phyloP scores from a whole-genome alignment of 1,139 yeast species.

The Candida tunisiensis region DNA sequence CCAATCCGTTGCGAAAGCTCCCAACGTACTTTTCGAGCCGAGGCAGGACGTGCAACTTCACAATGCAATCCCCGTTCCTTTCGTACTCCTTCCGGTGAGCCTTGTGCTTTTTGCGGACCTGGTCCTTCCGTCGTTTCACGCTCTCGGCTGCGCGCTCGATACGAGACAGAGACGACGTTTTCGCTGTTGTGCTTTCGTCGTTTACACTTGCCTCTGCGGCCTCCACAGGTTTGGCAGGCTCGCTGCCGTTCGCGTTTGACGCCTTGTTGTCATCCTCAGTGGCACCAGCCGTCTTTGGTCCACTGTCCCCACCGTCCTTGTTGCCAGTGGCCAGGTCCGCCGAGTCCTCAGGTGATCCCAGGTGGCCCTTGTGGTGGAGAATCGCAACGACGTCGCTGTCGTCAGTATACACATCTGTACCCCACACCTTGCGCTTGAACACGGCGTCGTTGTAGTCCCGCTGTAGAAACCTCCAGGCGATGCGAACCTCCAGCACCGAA shows the following conservation, averaged over 20 bases:
- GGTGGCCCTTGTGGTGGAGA: slow-evolving; percentile 56
- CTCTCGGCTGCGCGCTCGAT: slow-evolving; percentile 1
- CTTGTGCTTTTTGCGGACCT: no score
- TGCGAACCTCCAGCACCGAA: slow-evolving; percentile 41
- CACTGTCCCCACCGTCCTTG: slow-evolving; percentile 8
- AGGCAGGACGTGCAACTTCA: slow-evolving; percentile 57
- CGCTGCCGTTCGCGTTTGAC: no score
- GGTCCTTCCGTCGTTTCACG: no score
- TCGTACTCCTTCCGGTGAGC: no score
- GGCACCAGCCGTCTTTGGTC: slow-evolving; percentile 2
- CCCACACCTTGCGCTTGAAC: slow-evolving; percentile 59
- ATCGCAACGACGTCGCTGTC: slow-evolving; percentile 75
- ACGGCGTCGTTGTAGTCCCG: slow-evolving; percentile 22
- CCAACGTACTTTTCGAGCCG: slow-evolving; percentile 45
- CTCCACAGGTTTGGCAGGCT: no score
- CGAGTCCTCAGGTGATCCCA: slow-evolving; percentile 18
- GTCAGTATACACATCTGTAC: slow-evolving; percentile 83
- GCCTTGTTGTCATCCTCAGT: no score
- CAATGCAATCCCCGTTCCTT: slow-evolving; percentile 38
- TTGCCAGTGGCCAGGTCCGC: slow-evolving; percentile 1
- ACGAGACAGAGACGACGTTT: no score
- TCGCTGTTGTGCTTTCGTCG: no score
- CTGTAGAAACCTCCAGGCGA: slow-evolving; percentile 26
- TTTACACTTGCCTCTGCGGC: no score
- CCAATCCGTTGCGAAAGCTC: slow-evolving; percentile 44